Evolutionary conservation across 192 early-diverging fungal genomes (phyloP), one percentile per base, ranked within the genome.

Genomic region (Entomortierella lignicola): DNA sequence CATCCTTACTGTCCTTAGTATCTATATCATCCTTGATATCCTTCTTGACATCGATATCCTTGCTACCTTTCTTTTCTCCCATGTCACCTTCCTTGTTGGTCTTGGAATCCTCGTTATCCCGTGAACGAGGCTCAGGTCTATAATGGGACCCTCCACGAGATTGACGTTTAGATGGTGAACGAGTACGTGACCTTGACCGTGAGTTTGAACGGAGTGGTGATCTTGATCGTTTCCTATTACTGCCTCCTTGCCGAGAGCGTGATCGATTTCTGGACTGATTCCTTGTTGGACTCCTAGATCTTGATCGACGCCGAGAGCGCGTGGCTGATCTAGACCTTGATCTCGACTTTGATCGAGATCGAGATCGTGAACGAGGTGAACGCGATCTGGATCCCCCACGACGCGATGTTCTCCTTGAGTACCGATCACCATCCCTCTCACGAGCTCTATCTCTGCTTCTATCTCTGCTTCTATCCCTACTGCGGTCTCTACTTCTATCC

Each of bases 191-290:
- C 18, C 26, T 51, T 32, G 72, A 75, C 12, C 65, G 65, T 30
- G 71, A 66, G 25, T 58, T 56, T 50, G 72, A 74, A 12, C 72
- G 55, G 4, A 58, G 27, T 11, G 51, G 69, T 21, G 70, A 72
- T 42, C 55, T 56, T 0, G 61, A 72, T 10, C 70, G 18, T 23
- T 56, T 72, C 39, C 70, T 63, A 8, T 11, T 43, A 7, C 20
- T 21, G n/a, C n/a, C n/a, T 8, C 25, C 53, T 30, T 55, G 60
- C 25, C 37, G 52, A 12, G 58, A 51, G 4, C 54, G 43, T 30
- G 70, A 58, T 32, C 55, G 29, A 15, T 72, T 61, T 20, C 53
- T 34, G 37, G 34, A 44, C 11, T 56, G 51, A 13, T 51, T 44
- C 29, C 61, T 25, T 4, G 29, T 43, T 48, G 70, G 70, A 17